Evolutionary conservation across 176 grass and related monocot species (phyloP).

Genomic region (Juncus effusus): DNA sequence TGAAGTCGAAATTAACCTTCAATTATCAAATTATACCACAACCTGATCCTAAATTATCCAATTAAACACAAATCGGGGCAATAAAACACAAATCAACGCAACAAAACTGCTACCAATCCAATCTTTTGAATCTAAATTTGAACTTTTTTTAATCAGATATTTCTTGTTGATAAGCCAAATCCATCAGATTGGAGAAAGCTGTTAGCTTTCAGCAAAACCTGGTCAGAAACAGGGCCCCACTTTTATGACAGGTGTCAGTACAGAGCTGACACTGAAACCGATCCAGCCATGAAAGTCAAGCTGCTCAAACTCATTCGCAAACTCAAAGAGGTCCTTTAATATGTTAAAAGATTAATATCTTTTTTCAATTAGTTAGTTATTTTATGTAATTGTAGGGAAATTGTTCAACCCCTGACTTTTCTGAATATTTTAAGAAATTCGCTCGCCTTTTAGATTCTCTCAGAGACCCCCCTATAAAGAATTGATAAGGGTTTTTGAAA

Average conservation of each 20-base stretch:
- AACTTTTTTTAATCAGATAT: slow-evolving; percentile 30
- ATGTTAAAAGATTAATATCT: neutral
- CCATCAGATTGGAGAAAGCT: slow-evolving; percentile 80
- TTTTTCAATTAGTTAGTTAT: neutral
- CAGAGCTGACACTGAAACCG: slow-evolving; percentile 52
- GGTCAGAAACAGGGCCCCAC: slow-evolving; percentile 63
- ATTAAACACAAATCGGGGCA: no score
- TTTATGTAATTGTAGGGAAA: neutral
- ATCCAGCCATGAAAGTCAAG: slow-evolving; percentile 81
- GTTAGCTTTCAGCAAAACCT: slow-evolving; percentile 71
- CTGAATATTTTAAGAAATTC: no score
- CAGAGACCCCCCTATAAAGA: no score
- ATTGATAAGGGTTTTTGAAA: no score
- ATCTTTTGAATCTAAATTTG: neutral
- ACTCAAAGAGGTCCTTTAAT: slow-evolving; percentile 63
- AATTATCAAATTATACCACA: neutral
- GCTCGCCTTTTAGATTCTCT: no score
- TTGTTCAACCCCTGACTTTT: neutral
- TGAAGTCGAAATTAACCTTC: neutral
- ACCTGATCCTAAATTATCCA: neutral
- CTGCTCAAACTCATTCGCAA: slow-evolving; percentile 72
- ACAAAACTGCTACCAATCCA: no score
- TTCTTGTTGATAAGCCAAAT: slow-evolving; percentile 77
- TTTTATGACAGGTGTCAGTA: slow-evolving; percentile 75
- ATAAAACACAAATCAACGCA: no score